Percentiles rank a stretch among this genome's conserved stretches.
phyloP scores from a whole-genome alignment of 306 rosid genomes.

The Mucuna pruriens region DNA sequence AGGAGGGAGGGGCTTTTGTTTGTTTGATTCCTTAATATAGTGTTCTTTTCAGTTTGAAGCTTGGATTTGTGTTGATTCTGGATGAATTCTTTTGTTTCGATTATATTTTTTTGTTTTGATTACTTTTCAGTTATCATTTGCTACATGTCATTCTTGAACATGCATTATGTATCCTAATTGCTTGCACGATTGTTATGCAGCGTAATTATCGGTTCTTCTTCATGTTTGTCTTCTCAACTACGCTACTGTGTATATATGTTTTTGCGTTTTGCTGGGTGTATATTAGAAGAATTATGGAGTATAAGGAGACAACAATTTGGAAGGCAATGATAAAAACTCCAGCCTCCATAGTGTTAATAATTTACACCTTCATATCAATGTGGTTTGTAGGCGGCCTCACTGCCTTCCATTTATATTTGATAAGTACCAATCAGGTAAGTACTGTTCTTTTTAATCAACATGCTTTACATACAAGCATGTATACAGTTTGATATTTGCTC shows the following conservation, averaged over 20 bases:
- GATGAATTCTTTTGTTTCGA: slow-evolving; percentile 1
- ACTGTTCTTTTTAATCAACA: slow-evolving; percentile 14
- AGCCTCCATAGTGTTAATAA: slow-evolving; percentile 85
- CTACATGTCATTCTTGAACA: slow-evolving; percentile 12
- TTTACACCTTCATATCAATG: slow-evolving; percentile 94
- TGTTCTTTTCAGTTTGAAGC: neutral
- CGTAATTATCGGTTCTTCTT: slow-evolving; percentile 98
- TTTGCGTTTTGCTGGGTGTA: slow-evolving; percentile 98
- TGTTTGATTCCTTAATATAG: neutral
- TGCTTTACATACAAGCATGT: neutral
- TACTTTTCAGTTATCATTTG: slow-evolving; percentile 13
- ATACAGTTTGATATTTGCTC: neutral
- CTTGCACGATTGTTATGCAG: slow-evolving; percentile 63
- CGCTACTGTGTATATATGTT: slow-evolving; percentile 90
- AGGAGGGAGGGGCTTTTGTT: neutral
- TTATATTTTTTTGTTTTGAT: neutral
- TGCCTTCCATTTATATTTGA: slow-evolving; percentile 97
- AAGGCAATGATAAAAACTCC: slow-evolving; percentile 96
- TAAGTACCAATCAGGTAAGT: slow-evolving; percentile 92
- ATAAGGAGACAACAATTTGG: slow-evolving; percentile 79
- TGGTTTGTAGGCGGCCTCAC: slow-evolving; percentile 99
- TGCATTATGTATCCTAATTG: slow-evolving; percentile 39
- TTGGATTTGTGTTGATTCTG: neutral
- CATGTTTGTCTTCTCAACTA: slow-evolving; percentile 97
- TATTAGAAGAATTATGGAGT: slow-evolving; percentile 73